Percentiles rank a stretch among this genome's conserved stretches.
These are phyloP conservation scores for Cryptosporidium bovis DNA, from an alignment of 169 alveolate genomes.

Conservation along the genomic window DNA sequence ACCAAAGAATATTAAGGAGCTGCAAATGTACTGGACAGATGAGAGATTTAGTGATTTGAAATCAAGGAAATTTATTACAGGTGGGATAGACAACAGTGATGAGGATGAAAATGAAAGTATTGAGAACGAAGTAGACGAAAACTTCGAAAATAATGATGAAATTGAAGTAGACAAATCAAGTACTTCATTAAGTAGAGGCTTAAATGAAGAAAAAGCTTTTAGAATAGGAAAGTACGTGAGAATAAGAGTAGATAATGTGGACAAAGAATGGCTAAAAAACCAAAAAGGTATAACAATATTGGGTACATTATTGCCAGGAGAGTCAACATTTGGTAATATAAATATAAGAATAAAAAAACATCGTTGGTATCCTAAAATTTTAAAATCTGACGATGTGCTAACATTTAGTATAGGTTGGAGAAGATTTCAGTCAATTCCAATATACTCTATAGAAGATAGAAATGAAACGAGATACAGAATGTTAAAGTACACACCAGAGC, in stretches of 20 bases:
- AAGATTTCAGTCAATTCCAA: constrained; percentile 97
- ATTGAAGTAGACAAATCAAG: constrained; percentile 86
- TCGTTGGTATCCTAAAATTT: constrained; percentile 97
- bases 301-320: constrained; percentile 87
- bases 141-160: constrained; percentile 63
- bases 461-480: constrained; percentile 86
- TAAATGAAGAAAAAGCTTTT: constrained; percentile 51
- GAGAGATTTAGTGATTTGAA: background rate
- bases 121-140: constrained; percentile 46
- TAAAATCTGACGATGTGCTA: constrained; percentile 97
- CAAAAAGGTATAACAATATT: constrained; percentile 78
- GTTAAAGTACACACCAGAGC: constrained; percentile 96
- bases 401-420: constrained; percentile 99
- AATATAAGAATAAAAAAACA: constrained; percentile 89
- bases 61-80: constrained; percentile 75
- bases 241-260: constrained; percentile 85
- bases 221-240: constrained; percentile 92
- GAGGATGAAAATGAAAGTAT: constrained; percentile 26
- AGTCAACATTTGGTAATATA: constrained; percentile 85
- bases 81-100: constrained; percentile 78
- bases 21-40: constrained; percentile 36
- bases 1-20: constrained; percentile 18
- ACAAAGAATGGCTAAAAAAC: constrained; percentile 71
- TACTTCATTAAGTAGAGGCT: constrained; percentile 32
- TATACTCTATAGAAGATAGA: constrained; percentile 94